Percentiles rank a stretch among this genome's conserved stretches.
Conservation (phyloP, 1,139 yeast genomes). For the Pichia sp. region DNA sequence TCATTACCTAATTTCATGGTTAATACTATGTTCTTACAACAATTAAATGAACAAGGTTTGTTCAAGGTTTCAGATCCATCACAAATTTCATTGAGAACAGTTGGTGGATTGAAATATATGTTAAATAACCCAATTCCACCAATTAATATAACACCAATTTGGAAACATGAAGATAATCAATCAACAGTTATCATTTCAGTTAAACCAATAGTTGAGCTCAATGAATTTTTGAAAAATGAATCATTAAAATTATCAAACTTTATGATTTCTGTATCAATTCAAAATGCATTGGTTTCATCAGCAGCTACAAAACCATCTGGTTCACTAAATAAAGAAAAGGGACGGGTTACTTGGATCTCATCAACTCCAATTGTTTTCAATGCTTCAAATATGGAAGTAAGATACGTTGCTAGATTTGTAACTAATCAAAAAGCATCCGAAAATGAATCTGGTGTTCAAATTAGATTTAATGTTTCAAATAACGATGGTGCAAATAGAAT, state of each 20-base stretch:
- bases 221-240: slow-evolving; percentile 29
- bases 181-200: slow-evolving; percentile 76
- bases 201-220: slow-evolving; percentile 49
- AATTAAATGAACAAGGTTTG: slow-evolving; percentile 25
- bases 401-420: slow-evolving; percentile 64
- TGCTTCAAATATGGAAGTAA: slow-evolving; percentile 40
- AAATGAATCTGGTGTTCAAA: slow-evolving; percentile 63
- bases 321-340: slow-evolving; percentile 75
- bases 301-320: slow-evolving; percentile 92
- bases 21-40: slow-evolving; percentile 39
- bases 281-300: slow-evolving; percentile 44
- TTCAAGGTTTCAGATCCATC: slow-evolving; percentile 32
- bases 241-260: slow-evolving; percentile 47
- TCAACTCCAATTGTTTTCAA: slow-evolving; percentile 41
- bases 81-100: slow-evolving; percentile 41
- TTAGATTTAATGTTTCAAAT: slow-evolving; percentile 46
- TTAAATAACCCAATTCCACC: slow-evolving; percentile 51
- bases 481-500: slow-evolving; percentile 21
- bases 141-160: slow-evolving; percentile 67
- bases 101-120: slow-evolving; percentile 72
- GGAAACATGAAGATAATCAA: slow-evolving; percentile 84
- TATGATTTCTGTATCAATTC: slow-evolving; percentile 55
- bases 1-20: slow-evolving; percentile 32
- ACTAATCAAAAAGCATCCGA: slow-evolving; percentile 58
- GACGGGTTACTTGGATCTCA: slow-evolving; percentile 78